Conservation (phyloP, 331 rosid species). For the Acacia pycnantha region DNA sequence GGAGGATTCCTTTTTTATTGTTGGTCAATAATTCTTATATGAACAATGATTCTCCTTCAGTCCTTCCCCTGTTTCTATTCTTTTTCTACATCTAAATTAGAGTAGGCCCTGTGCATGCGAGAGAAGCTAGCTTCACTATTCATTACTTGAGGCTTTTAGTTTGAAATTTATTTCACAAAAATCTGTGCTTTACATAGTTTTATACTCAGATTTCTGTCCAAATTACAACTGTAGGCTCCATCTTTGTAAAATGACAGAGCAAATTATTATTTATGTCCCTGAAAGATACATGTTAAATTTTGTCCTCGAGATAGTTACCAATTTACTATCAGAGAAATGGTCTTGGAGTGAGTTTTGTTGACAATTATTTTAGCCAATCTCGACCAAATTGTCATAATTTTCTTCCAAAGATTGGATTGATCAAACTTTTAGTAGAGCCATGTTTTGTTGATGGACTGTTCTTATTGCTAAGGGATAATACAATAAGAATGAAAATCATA, state of each 20-base stretch:
- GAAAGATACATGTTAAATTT: background rate
- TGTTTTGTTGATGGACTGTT: background rate
- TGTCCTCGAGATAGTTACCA: background rate
- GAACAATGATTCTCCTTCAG: background rate
- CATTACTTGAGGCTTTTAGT: background rate
- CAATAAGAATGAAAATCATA: background rate
- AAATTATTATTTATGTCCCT: background rate
- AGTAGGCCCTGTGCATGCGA: background rate
- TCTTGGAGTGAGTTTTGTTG: background rate
- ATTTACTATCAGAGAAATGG: background rate
- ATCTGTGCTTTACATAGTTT: background rate
- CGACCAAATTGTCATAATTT: background rate
- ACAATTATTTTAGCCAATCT: background rate
- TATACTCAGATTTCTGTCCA: background rate
- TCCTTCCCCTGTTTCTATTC: background rate
- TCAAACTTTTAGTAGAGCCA: background rate
- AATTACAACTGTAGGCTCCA: background rate
- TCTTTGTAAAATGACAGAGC: background rate
- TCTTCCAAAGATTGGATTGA: background rate
- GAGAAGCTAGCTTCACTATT: background rate
- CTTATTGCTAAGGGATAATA: background rate
- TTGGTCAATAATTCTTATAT: background rate
- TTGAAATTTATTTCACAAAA: background rate
- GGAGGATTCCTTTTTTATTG: background rate
- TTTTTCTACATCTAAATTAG: too few species aligned